Base-by-base conservation (phyloP, 352 stramenopile genomes). In the Phytopythium vexans region DNA sequence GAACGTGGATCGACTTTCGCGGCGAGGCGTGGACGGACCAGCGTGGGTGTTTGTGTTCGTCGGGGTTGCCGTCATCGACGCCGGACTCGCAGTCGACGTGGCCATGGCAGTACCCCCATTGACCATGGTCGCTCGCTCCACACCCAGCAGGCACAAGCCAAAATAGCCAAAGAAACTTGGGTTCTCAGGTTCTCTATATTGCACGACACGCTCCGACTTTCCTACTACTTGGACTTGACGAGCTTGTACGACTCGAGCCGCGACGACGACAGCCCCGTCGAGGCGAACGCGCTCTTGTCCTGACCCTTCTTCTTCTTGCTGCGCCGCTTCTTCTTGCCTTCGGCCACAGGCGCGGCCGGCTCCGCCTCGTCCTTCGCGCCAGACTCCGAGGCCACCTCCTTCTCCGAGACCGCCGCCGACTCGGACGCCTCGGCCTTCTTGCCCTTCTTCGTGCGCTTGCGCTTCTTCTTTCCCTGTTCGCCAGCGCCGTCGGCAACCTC, bases 171-270 rank as follows among this genome's bases (percentile, higher is more conserved):
- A 27, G 21, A 27, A 27, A 27, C 21, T 27, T 27, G 21, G 21
- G 21, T 27, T 27, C 21, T 27, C 21, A 27, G 21, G 21, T 27
- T 27, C 21, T 27, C 21, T 27, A 46, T 8, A 46, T 16, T 32
- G 8, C 41, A 21, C 41, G n/a, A 46, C 9, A 32, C 38, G 31
- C 27, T 6, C 9, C 27, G n/a, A 40, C 8, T 27, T 16, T 21
- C 56, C 62, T 83, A 83, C 55, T 78, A 84, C 68, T 84, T 88
- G 37, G 66, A n/a, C 50, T 90, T 92, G 39, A 79, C 48, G 41
- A 89, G 56, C 60, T 89, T 89, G 74, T 92, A 92, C 58, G 82
- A 92, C 57, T 92, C 79, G 44, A 92, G 70, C 40, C 82, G 82
- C 63, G 82, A 92, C 31, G 79, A 75, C 4, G 82, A 78, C 15